Evolutionary conservation across 129 eudicot genomes (phyloP), one percentile per base, ranked within the genome.

Genomic region (Flaveria robusta): DNA sequence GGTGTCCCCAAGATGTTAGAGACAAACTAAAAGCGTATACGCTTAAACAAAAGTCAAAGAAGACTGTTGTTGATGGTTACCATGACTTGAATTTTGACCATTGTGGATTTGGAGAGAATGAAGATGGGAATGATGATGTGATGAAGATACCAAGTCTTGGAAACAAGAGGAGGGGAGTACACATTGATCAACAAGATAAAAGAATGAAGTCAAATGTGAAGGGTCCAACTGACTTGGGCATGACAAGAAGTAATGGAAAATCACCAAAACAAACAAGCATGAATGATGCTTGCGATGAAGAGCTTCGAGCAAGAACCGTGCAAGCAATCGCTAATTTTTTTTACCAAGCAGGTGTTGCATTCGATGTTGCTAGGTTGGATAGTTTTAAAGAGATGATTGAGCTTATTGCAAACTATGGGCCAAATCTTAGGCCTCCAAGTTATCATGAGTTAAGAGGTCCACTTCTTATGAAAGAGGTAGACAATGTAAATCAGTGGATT

Each of bases 301-400:
- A 68, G 54, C 27, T 42, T 12, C 29, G 10, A 43, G 39, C 72
- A 20, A 42, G 9, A 43, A 22, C 52, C 8, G 1, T 4, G n/a
- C 46, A 31, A 8, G 49, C 49, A 13, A 68, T 68, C 11, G 72
- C 55, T 20, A 23, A 9, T 5, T 68, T 68, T 68, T 20, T 68
- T 45, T 68, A 41, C 55, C n/a, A 68, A 43, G 72, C 72, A 2
- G 72, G 72, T 6, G 1, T 68, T 22, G 3, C 54, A 11, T 68
- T 68, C 18, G 22, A 68, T 42, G 55, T 22, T 18, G 72, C n/a
- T 22, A 43, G 26, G 37, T 42, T 43, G 13, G 72, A 43, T 12
- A 14, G 72, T 23, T 68, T 68, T 3, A 68, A 68, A 20, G 18
- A 68, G 45, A 66, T 66, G 51, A 39, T 66, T 15, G 27, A 9